These are phyloP conservation scores for Micractinium sp. DNA, from an alignment of 139 green algal genomes.

Conservation along the genomic window DNA sequence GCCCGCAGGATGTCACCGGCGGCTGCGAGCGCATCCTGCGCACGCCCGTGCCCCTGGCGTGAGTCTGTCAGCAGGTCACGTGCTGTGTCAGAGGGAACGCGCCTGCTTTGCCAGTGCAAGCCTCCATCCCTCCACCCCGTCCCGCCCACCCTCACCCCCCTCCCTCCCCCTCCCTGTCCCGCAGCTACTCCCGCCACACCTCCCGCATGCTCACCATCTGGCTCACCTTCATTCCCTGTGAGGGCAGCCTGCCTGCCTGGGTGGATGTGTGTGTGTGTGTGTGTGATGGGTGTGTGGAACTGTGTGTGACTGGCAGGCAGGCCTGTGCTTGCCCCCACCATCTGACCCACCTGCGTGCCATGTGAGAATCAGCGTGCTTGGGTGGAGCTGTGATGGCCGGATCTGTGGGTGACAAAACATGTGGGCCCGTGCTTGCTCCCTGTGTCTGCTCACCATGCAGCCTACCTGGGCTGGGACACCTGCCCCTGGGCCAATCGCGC, in stretches of 20 bases:
- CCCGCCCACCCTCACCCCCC: background rate
- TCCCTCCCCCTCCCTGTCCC: conserved; percentile 59
- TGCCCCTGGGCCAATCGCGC: conserved; percentile 1
- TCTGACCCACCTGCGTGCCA: background rate
- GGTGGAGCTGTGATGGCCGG: background rate
- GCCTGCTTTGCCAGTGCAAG: background rate
- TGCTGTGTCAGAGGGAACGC: no score
- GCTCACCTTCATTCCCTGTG: conserved; percentile 24
- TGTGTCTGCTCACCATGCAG: background rate
- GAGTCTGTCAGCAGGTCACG: no score
- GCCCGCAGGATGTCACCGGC: conserved; percentile 53
- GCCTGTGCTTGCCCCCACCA: no score
- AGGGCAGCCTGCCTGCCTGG: background rate
- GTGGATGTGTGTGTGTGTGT: background rate
- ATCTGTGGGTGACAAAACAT: no score
- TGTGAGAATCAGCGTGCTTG: background rate
- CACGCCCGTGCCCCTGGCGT: conserved; percentile 78
- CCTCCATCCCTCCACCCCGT: background rate
- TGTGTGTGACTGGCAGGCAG: no score
- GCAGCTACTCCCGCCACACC: conserved; percentile 48
- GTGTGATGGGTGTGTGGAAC: background rate
- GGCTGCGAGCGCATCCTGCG: conserved; percentile 78
- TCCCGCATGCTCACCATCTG: conserved; percentile 14
- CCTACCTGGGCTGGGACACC: background rate
- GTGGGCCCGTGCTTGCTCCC: no score